These are phyloP conservation scores for Cucumis melo DNA, from an alignment of 306 rosid genomes.

Conservation along the genomic window DNA sequence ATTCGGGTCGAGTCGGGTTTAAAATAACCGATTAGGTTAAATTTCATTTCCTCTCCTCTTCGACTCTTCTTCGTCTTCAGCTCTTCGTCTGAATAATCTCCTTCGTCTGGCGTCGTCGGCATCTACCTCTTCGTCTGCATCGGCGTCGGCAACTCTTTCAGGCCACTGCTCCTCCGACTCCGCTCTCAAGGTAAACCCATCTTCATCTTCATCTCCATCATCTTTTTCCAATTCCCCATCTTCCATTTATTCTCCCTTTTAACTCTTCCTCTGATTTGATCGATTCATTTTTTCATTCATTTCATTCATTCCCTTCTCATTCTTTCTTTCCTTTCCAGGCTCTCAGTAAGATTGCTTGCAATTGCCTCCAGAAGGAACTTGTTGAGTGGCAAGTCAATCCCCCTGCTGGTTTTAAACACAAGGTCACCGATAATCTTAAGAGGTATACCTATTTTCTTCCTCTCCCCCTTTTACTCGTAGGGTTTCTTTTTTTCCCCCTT, in stretches of 20 bases:
- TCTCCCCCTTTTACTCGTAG: neutral
- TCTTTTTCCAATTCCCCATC: neutral
- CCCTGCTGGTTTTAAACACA: constrained; percentile 87
- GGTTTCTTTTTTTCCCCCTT: neutral
- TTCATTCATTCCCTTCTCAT: neutral
- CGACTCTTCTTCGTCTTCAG: too few relatives aligned
- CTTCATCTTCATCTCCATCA: neutral
- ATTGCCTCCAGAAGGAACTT: constrained; percentile 96
- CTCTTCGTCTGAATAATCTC: too few relatives aligned
- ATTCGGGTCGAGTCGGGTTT: too few relatives aligned
- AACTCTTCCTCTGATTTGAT: neutral
- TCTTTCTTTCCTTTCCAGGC: constrained; percentile 18
- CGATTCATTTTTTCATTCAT: too few relatives aligned
- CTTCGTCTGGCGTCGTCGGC: too few relatives aligned
- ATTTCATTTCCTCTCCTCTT: too few relatives aligned
- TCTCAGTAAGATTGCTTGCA: constrained; percentile 97
- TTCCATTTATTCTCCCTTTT: neutral
- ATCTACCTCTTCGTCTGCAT: too few relatives aligned
- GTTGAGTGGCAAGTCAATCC: constrained; percentile 99
- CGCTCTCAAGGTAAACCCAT: constrained; percentile 66
- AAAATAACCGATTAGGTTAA: too few relatives aligned
- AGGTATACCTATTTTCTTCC: constrained; percentile 25
- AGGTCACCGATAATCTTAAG: constrained; percentile 91
- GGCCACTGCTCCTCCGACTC: constrained; percentile 88
- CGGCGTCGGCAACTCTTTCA: too few relatives aligned